These are phyloP conservation scores for Arthrinium puccinioides DNA, from an alignment of 2,329 filamentous ascomycete genomes.

Conservation along the genomic window DNA sequence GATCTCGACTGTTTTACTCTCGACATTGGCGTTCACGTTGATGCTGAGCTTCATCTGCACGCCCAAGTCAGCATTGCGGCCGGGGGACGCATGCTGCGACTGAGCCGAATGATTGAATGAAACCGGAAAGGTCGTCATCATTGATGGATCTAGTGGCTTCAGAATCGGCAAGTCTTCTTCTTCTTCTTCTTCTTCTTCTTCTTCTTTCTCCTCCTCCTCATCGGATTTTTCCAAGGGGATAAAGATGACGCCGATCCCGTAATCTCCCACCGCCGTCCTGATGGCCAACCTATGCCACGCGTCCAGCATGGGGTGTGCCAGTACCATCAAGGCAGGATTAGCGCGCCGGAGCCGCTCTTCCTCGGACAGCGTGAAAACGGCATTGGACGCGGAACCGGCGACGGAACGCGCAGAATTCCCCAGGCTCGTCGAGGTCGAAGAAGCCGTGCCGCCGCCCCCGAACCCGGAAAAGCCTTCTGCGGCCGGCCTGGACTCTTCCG, in stretches of 20 bases:
- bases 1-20: too few species aligned
- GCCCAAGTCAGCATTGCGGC: too few species aligned
- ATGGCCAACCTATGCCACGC: conserved; percentile 20
- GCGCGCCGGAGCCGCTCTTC: conserved; percentile 10
- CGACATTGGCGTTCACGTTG: too few species aligned
- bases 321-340: conserved; percentile 21
- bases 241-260: conserved; percentile 22
- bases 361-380: background rate
- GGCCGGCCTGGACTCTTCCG: conserved; percentile 21
- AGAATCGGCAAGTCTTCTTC: conserved; percentile 17
- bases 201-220: background rate
- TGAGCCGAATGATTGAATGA: too few species aligned
- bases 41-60: too few species aligned
- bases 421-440: too few species aligned
- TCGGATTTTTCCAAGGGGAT: conserved; percentile 14
- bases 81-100: too few species aligned
- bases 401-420: too few species aligned
- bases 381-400: too few species aligned
- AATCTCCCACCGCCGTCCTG: conserved; percentile 16
- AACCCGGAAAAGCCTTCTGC: conserved; percentile 21
- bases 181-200: conserved; percentile 5
- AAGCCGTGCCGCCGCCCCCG: conserved; percentile 14
- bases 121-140: conserved; percentile 18
- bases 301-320: conserved; percentile 22
- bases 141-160: conserved; percentile 17